Percentiles rank a stretch among this genome's conserved stretches.
Evolutionary conservation across 352 stramenopile genomes (phyloP).

Genomic region (Phytophthora ohioensis): DNA sequence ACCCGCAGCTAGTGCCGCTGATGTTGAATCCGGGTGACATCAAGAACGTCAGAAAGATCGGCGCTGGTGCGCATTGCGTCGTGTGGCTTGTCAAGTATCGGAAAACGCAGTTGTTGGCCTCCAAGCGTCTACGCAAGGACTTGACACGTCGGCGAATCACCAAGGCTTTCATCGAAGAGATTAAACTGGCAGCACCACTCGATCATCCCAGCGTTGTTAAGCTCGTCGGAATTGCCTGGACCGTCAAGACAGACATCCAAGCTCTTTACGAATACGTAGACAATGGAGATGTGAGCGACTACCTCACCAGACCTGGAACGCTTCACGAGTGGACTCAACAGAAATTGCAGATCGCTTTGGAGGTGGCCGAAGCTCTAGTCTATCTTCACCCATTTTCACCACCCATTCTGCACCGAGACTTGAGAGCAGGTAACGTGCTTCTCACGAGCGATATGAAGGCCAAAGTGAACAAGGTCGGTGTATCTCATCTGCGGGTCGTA

Average conservation of each 20-base stretch:
- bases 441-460: slow-evolving; percentile 36
- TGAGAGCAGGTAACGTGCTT: slow-evolving; percentile 68
- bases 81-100: slow-evolving; percentile 57
- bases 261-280: slow-evolving; percentile 76
- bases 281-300: slow-evolving; percentile 54
- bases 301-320: slow-evolving; percentile 36
- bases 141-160: slow-evolving; percentile 42
- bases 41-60: slow-evolving; percentile 51
- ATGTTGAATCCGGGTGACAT: slow-evolving; percentile 55
- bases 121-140: slow-evolving; percentile 53
- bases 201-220: slow-evolving; percentile 58
- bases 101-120: slow-evolving; percentile 42
- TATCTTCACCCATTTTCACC: slow-evolving; percentile 67
- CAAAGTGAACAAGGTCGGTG: slow-evolving; percentile 40
- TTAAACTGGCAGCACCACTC: slow-evolving; percentile 57
- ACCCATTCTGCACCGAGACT: slow-evolving; percentile 57
- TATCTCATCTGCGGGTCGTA: slow-evolving; percentile 13
- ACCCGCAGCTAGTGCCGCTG: slow-evolving; percentile 44
- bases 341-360: slow-evolving; percentile 50
- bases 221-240: slow-evolving; percentile 68
- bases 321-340: slow-evolving; percentile 44
- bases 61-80: slow-evolving; percentile 35
- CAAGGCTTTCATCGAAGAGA: slow-evolving; percentile 57
- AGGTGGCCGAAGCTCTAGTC: slow-evolving; percentile 59
- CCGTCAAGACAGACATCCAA: slow-evolving; percentile 56